Evolutionary conservation across 1,139 yeast genomes (phyloP).

Genomic region (Tardiomyces digboiensis): DNA sequence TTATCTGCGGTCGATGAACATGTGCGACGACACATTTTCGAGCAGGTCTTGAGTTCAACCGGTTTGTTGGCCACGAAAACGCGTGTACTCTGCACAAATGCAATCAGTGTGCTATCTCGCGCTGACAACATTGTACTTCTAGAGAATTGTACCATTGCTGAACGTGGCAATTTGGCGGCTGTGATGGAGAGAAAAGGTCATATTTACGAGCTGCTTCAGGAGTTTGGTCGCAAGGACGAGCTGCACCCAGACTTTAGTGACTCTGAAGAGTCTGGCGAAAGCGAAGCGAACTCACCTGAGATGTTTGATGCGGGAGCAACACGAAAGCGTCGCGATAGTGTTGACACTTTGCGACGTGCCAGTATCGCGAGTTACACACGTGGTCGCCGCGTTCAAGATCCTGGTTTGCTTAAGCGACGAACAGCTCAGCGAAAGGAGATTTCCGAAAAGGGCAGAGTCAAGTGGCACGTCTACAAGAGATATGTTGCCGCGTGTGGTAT

Average conservation of each 20-base stretch:
- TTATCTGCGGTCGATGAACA: slow-evolving; percentile 85
- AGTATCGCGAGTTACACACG: slow-evolving; percentile 4
- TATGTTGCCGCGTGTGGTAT: slow-evolving; percentile 85
- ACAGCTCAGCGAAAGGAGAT: slow-evolving; percentile 39
- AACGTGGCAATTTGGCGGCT: slow-evolving; percentile 19
- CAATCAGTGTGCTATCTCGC: slow-evolving; percentile 56
- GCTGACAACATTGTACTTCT: slow-evolving; percentile 54
- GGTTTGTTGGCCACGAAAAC: slow-evolving; percentile 70
- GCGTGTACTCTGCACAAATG: slow-evolving; percentile 68
- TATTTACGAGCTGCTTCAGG: slow-evolving; percentile 21
- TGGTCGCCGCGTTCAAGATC: background rate
- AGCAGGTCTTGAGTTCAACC: slow-evolving; percentile 46
- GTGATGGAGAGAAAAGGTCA: slow-evolving; percentile 17
- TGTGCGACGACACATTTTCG: slow-evolving; percentile 60
- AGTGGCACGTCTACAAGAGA: slow-evolving; percentile 68
- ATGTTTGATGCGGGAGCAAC: slow-evolving; percentile 3
- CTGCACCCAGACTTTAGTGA: slow-evolving; percentile 9
- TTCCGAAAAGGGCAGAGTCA: slow-evolving; percentile 80
- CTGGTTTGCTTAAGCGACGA: background rate
- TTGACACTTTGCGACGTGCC: slow-evolving; percentile 3
- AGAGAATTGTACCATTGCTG: slow-evolving; percentile 46
- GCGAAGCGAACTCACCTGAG: slow-evolving; percentile 7
- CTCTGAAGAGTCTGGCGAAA: slow-evolving; percentile 7
- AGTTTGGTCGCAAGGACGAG: slow-evolving; percentile 26
- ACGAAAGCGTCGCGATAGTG: slow-evolving; percentile 2